Conservation (phyloP, 148 eudicot genomes). For the Salicornia ramosissima region DNA sequence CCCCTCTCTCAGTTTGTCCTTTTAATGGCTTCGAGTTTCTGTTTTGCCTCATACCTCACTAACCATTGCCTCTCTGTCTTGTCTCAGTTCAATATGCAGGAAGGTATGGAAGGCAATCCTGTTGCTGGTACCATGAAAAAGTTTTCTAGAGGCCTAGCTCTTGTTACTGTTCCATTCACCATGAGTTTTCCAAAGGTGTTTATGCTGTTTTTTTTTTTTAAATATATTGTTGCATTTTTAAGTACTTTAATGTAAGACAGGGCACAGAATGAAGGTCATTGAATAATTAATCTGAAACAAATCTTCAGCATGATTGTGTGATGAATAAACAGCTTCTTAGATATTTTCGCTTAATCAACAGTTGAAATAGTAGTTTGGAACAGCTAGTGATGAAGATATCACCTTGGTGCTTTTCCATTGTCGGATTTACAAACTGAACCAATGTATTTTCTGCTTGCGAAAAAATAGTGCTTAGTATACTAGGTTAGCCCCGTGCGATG, state of each 20-base stretch:
- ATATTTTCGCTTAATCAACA: too few species aligned
- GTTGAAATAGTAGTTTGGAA: not conserved
- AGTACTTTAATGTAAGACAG: not conserved
- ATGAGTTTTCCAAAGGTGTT: conserved; percentile 77
- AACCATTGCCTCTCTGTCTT: conserved; percentile 13
- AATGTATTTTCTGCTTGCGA: not conserved
- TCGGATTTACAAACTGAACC: not conserved
- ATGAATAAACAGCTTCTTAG: too few species aligned
- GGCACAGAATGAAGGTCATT: too few species aligned
- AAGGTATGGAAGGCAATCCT: conserved; percentile 95
- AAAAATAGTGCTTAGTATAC: too few species aligned
- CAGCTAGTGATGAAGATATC: not conserved
- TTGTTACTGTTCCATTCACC: conserved; percentile 71
- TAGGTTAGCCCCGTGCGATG: too few species aligned
- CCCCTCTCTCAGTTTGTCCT: not conserved
- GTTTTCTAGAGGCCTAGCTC: conserved; percentile 77
- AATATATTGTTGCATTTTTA: not conserved
- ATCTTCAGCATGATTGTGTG: too few species aligned
- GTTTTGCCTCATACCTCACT: not conserved
- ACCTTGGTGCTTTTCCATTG: not conserved
- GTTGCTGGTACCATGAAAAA: conserved; percentile 80
- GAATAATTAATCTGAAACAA: too few species aligned
- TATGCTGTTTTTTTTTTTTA: not conserved
- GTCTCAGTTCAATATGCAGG: conserved; percentile 80
- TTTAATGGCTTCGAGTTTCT: not conserved